Base-by-base conservation (phyloP, 1,284 basidiomycete genomes). In the Thecaphora thlaspeos region DNA sequence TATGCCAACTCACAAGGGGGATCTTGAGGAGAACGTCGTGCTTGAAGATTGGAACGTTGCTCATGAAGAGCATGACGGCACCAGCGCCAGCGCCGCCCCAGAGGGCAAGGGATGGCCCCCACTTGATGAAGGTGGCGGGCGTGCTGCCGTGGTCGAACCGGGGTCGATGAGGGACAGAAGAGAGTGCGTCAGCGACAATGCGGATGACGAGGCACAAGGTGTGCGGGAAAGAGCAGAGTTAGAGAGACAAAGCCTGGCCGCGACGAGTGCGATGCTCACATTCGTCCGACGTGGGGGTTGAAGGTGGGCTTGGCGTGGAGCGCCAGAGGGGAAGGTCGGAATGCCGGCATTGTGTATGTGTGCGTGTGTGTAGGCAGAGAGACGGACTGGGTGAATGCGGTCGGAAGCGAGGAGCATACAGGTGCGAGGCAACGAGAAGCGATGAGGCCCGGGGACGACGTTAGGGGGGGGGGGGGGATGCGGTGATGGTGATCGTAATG, bases 21-120 rank as follows among this genome's bases (percentile, higher is more conserved):
- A 74, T 42, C 55, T 74, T 72, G 53, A 61, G 48, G 41, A 74
- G 57, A 24, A 74, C 61, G 38, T 74, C 71, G 38, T 53, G 56
- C 51, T 74, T 67, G 63, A 73, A 73, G 46, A 71, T n/a, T 36
- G 71, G 71, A 3, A 74, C 70, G 40, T 42, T 49, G 42, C 58
- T 61, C 61, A 71, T 55, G 58, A 74, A 73, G 39, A 74, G 68
- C 46, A 59, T 59, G 10, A 69, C 71, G 23, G 61, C 71, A 23
- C 60, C 68, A 15, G 56, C 71, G 23, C 53, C 70, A 18, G 58
- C 71, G 43, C 54, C 71, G 8, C 71, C 71, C 71, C 71, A 74
- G 41, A 74, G 36, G 15, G 70, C 71, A 41, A 72, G 59, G 15
- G 68, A 44, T 17, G 70, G 70, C 4, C 52, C 56, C 70, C 70